These are phyloP conservation scores for Reticulascus tulasneorum DNA, from an alignment of 2,329 filamentous ascomycete genomes.

Conservation along the genomic window DNA sequence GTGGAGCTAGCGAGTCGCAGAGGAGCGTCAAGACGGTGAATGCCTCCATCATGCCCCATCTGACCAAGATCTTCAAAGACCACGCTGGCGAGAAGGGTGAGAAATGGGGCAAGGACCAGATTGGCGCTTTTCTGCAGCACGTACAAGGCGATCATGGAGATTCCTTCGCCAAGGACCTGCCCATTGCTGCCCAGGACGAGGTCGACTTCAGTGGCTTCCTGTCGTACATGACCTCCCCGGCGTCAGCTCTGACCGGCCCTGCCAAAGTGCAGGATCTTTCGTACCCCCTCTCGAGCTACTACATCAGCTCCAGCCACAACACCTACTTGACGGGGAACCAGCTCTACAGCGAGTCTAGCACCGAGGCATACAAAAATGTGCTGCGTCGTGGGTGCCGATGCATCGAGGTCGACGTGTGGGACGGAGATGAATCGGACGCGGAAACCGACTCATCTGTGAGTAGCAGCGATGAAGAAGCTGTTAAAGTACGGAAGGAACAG, in stretches of 20 bases:
- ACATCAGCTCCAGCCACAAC: slow-evolving; percentile 92
- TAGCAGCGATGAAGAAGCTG: slow-evolving; percentile 44
- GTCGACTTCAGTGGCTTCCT: slow-evolving; percentile 48
- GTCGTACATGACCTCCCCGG: slow-evolving; percentile 51
- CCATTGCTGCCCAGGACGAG: slow-evolving; percentile 24
- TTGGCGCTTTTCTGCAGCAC: slow-evolving; percentile 40
- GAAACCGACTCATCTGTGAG: slow-evolving; percentile 53
- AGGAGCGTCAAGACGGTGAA: slow-evolving; percentile 38
- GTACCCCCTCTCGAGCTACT: slow-evolving; percentile 83
- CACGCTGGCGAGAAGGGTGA: slow-evolving; percentile 36
- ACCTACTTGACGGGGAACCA: slow-evolving; percentile 90
- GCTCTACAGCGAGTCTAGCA: slow-evolving; percentile 80
- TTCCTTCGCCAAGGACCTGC: slow-evolving; percentile 3
- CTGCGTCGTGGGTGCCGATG: slow-evolving; percentile 82
- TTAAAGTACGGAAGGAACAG: slow-evolving; percentile 39
- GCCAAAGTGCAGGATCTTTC: slow-evolving; percentile 52
- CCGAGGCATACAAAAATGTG: slow-evolving; percentile 81
- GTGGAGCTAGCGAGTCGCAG: slow-evolving; percentile 39
- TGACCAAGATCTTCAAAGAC: slow-evolving; percentile 42
- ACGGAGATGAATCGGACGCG: slow-evolving; percentile 72
- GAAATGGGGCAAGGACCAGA: slow-evolving; percentile 42
- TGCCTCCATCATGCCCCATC: slow-evolving; percentile 33
- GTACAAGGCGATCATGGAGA: slow-evolving; percentile 36
- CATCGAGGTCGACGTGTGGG: slow-evolving; percentile 94
- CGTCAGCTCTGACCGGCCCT: slow-evolving; percentile 38